Conservation (phyloP, 2,329 filamentous ascomycete species). For the Alternaria metachromatica region DNA sequence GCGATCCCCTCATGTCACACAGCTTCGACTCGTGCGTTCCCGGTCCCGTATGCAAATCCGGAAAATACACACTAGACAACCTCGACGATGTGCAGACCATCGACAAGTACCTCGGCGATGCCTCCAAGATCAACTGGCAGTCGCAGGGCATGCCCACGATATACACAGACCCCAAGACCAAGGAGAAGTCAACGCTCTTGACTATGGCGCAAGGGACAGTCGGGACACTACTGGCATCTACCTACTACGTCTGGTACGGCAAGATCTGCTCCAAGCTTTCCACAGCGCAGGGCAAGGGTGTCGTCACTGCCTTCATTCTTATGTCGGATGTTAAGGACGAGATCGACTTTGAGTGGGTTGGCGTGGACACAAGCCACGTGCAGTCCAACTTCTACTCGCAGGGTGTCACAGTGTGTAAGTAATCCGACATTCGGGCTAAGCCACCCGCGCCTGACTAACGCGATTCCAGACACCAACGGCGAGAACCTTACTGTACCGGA, state of each 20-base stretch:
- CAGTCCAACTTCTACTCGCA: slow-evolving; percentile 99
- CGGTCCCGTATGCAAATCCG: slow-evolving; percentile 78
- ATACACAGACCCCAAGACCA: slow-evolving; percentile 61
- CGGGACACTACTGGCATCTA: slow-evolving; percentile 84
- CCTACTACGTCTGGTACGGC: slow-evolving; percentile 96
- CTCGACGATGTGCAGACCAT: slow-evolving; percentile 75
- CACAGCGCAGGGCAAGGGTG: slow-evolving; percentile 82
- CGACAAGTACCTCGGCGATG: slow-evolving; percentile 84
- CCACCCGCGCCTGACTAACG: slow-evolving; percentile 17
- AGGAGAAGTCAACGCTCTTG: slow-evolving; percentile 65
- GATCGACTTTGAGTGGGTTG: slow-evolving; percentile 96
- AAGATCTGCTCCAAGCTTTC: slow-evolving; percentile 86
- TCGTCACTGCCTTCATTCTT: slow-evolving; percentile 96
- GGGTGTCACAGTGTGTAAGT: slow-evolving; percentile 87
- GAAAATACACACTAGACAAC: slow-evolving; percentile 74
- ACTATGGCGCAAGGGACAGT: slow-evolving; percentile 88
- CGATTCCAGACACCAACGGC: slow-evolving; percentile 71
- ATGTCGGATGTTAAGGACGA: slow-evolving; percentile 97
- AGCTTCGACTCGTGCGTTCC: slow-evolving; percentile 85
- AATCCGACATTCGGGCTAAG: not conserved
- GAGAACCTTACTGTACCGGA: slow-evolving; percentile 66
- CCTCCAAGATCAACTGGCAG: slow-evolving; percentile 84
- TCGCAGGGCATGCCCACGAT: slow-evolving; percentile 75
- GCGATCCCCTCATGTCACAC: slow-evolving; percentile 85
- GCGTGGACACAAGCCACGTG: slow-evolving; percentile 74